phyloP scores from a whole-genome alignment of 2,329 filamentous ascomycete species.

The Akanthomyces muscarius region DNA sequence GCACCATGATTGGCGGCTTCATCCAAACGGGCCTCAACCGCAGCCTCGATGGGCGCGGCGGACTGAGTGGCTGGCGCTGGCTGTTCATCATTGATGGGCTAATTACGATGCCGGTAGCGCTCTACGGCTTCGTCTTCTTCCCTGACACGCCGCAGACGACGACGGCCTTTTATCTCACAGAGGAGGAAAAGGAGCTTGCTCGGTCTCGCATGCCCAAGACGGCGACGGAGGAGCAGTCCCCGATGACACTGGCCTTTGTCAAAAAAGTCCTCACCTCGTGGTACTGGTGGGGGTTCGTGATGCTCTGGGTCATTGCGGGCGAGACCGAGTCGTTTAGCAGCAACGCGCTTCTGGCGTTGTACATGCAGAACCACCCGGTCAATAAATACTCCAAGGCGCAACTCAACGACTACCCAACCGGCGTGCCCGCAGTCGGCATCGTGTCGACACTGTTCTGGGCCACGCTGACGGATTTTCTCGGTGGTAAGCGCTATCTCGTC shows the following conservation, averaged over 20 bases:
- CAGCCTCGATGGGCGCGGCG: conserved; percentile 40
- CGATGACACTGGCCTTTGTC: conserved; percentile 46
- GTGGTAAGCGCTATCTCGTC: conserved; percentile 61
- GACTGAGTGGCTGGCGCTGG: conserved; percentile 64
- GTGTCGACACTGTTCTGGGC: conserved; percentile 65
- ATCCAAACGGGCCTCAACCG: conserved; percentile 59
- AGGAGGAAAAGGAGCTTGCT: conserved; percentile 43
- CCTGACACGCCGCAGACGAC: conserved; percentile 44
- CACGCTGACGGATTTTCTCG: conserved; percentile 60
- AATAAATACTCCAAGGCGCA: conserved; percentile 43
- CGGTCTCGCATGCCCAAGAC: conserved; percentile 36
- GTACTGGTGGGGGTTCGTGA: conserved; percentile 63
- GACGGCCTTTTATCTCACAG: conserved; percentile 40
- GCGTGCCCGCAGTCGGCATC: conserved; percentile 54
- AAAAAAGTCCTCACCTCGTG: conserved; percentile 55
- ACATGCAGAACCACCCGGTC: conserved; percentile 45
- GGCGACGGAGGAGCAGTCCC: conserved; percentile 35
- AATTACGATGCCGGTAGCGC: conserved; percentile 35
- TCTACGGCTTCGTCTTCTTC: conserved; percentile 34
- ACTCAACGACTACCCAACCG: conserved; percentile 55
- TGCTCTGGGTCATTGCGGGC: conserved; percentile 66
- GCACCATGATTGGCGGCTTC: conserved; percentile 49
- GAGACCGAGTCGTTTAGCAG: conserved; percentile 67
- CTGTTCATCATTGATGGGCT: conserved; percentile 67
- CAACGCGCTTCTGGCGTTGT: conserved; percentile 54